Conservation (phyloP, 176 grass and related monocot species). For the Bonia amplexicaulis region DNA sequence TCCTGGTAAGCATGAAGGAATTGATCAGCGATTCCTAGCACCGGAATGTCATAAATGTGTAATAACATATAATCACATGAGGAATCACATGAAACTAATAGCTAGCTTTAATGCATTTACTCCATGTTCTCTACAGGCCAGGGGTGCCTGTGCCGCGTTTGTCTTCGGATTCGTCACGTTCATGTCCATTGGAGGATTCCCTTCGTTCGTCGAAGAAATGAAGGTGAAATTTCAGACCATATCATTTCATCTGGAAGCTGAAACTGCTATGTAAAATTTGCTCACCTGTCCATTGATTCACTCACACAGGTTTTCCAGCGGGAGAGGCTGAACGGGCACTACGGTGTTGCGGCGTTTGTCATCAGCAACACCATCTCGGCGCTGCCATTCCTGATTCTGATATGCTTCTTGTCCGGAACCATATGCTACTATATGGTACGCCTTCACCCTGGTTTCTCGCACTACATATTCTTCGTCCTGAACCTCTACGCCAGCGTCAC, state of each 20-base stretch:
- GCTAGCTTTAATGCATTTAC: background rate
- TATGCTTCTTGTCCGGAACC: constrained; percentile 81
- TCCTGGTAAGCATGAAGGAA: constrained; percentile 55
- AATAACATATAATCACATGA: background rate
- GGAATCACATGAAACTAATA: background rate
- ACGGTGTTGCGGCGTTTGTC: constrained; percentile 81
- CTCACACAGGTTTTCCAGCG: constrained; percentile 87
- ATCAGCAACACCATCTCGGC: constrained; percentile 91
- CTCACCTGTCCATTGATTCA: background rate
- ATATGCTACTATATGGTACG: constrained; percentile 94
- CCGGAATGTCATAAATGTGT: background rate
- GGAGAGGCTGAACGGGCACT: constrained; percentile 92
- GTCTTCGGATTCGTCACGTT: constrained; percentile 98
- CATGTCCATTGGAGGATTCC: constrained; percentile 99
- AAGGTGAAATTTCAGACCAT: constrained; percentile 51
- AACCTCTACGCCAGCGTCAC: constrained; percentile 88
- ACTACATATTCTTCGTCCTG: constrained; percentile 88
- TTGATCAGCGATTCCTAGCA: background rate
- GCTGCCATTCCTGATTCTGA: constrained; percentile 83
- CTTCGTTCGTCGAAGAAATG: constrained; percentile 99
- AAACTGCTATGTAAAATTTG: background rate
- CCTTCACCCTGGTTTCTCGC: constrained; percentile 75
- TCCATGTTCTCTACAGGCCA: constrained; percentile 48
- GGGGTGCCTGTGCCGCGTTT: constrained; percentile 75
- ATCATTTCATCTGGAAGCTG: background rate